A percentile compares a stretch with the other conserved stretches of the same genome.
These are phyloP conservation scores for Phalaenopsis hybrid DNA, from an alignment of 116 monocot genomes.

Conservation along the genomic window DNA sequence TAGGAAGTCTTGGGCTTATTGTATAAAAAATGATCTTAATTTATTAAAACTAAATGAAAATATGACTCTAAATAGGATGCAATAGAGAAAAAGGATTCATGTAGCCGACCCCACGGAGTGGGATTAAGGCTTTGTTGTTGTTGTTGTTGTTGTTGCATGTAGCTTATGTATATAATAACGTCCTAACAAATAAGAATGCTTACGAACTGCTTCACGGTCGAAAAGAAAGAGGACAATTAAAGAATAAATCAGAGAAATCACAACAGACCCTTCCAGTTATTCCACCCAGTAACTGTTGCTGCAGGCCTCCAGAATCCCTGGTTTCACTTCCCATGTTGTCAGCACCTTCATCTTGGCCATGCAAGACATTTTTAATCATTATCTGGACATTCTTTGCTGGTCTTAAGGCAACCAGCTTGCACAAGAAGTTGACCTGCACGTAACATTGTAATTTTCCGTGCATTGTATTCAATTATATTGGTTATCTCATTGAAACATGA, in stretches of 20 bases:
- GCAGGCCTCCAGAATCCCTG: conserved; percentile 19
- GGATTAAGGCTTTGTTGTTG: too few relatives aligned
- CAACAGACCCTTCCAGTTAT: conserved; percentile 70
- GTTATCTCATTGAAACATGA: background rate
- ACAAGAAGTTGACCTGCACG: conserved; percentile 83
- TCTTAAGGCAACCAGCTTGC: conserved; percentile 73
- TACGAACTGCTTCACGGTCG: background rate
- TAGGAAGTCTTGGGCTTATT: too few relatives aligned
- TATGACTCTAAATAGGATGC: too few relatives aligned
- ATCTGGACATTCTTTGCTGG: conserved; percentile 60
- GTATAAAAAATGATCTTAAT: too few relatives aligned
- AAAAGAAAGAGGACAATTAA: background rate
- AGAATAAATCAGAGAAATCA: background rate
- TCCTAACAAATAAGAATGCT: background rate
- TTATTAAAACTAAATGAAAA: too few relatives aligned
- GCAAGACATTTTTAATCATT: conserved; percentile 87
- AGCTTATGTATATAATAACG: background rate
- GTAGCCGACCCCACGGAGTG: too few relatives aligned
- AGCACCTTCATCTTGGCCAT: conserved; percentile 83
- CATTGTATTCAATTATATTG: background rate
- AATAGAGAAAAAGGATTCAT: too few relatives aligned
- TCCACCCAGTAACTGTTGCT: conserved; percentile 26
- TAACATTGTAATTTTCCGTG: background rate
- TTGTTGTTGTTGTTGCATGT: too few relatives aligned
- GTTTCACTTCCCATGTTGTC: conserved; percentile 29